phyloP scores from a whole-genome alignment of 768 basidiomycete species.

The Trametes punicea region DNA sequence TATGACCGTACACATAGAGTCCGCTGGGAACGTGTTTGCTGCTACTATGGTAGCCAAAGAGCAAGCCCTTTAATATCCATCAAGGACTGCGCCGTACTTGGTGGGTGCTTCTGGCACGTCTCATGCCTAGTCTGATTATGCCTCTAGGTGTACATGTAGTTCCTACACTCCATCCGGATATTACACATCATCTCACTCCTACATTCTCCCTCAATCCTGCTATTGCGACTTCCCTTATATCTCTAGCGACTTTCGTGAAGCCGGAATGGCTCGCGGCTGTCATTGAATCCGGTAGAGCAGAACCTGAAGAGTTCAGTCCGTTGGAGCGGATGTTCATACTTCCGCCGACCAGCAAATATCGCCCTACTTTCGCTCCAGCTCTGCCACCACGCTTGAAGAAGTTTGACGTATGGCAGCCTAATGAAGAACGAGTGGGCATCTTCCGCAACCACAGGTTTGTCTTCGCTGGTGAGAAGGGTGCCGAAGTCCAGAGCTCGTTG shows the following conservation, averaged over 20 bases:
- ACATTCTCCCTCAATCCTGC: slow-evolving; percentile 47
- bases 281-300: slow-evolving; percentile 45
- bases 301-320: slow-evolving; percentile 21
- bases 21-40: slow-evolving; percentile 28
- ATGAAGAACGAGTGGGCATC: slow-evolving; percentile 57
- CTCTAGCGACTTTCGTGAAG: slow-evolving; percentile 56
- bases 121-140: neutral
- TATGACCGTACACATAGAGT: slow-evolving; percentile 17
- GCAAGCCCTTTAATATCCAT: neutral
- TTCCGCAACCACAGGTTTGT: slow-evolving; percentile 55
- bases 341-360: slow-evolving; percentile 52
- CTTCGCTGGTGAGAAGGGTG: slow-evolving; percentile 53
- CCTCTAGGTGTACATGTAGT: slow-evolving; percentile 54
- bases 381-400: slow-evolving; percentile 48
- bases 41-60: slow-evolving; percentile 16
- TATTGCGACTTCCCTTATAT: slow-evolving; percentile 58
- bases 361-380: slow-evolving; percentile 52
- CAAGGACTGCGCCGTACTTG: slow-evolving; percentile 39
- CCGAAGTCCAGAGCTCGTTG: slow-evolving; percentile 46
- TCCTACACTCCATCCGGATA: slow-evolving; percentile 39
- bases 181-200: slow-evolving; percentile 64
- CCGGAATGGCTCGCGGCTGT: slow-evolving; percentile 66
- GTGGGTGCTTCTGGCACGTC: slow-evolving; percentile 34
- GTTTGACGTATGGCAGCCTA: slow-evolving; percentile 62
- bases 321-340: slow-evolving; percentile 52